These are phyloP conservation scores for Nicotiana undulata DNA, from an alignment of 257 asterid species.

Conservation along the genomic window DNA sequence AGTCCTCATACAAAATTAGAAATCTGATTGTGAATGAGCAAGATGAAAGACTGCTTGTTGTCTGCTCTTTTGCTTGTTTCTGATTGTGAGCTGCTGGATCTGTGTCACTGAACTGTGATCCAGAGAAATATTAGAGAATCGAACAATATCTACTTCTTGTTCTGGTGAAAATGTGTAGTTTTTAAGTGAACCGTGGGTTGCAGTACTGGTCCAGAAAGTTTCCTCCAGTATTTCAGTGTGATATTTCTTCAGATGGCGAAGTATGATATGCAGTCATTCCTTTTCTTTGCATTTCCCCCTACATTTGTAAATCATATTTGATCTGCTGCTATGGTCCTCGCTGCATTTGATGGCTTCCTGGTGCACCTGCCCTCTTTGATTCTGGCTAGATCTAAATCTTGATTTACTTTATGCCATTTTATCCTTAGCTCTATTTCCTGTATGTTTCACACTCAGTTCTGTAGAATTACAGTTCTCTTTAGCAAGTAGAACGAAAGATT, in stretches of 20 bases:
- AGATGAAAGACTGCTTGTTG: not conserved
- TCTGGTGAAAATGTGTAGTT: not conserved
- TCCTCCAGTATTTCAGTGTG: not conserved
- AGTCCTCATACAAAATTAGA: not conserved
- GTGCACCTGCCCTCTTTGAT: not conserved
- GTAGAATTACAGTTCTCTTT: not conserved
- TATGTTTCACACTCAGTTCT: not conserved
- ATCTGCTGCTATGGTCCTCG: slow-evolving; percentile 2
- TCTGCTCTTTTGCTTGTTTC: not conserved
- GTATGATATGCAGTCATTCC: not conserved
- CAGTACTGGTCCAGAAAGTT: not conserved
- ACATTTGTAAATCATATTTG: not conserved
- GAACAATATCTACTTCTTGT: not conserved
- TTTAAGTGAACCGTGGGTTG: not conserved
- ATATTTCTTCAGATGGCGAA: not conserved
- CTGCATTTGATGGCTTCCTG: not conserved
- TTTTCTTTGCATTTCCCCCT: not conserved
- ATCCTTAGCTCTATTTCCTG: not conserved
- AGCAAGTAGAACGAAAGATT: not conserved
- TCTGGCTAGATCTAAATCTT: not conserved
- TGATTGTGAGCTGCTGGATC: not conserved
- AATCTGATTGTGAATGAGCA: not conserved
- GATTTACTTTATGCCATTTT: slow-evolving; percentile 6
- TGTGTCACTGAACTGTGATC: not conserved
- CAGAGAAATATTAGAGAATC: not conserved